These are phyloP conservation scores for Globisporangium canariense DNA, from an alignment of 352 stramenopile species.

Conservation along the genomic window DNA sequence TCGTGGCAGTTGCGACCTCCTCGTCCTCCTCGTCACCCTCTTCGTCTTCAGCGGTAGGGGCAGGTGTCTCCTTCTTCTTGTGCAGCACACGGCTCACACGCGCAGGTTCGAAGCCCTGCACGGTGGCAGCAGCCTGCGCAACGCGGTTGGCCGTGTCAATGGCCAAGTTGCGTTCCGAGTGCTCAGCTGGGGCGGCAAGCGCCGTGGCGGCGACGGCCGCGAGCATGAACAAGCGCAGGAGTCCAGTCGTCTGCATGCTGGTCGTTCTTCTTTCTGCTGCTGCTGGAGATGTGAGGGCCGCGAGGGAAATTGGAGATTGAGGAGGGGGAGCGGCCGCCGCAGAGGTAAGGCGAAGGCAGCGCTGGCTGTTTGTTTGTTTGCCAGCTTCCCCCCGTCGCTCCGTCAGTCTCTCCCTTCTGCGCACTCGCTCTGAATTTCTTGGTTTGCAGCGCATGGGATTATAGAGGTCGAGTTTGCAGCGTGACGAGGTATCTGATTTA, in stretches of 20 bases:
- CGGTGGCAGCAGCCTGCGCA: conserved; percentile 10
- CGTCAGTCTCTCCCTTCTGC: conserved; percentile 4
- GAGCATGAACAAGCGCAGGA: conserved; percentile 51
- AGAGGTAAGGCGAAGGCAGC: too few relatives aligned
- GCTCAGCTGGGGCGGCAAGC: conserved; percentile 23
- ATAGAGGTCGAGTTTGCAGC: background rate
- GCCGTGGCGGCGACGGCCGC: conserved; percentile 44
- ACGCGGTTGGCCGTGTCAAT: conserved; percentile 12
- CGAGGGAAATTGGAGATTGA: conserved; percentile 57
- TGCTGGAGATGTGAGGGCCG: conserved; percentile 14
- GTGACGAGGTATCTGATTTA: background rate
- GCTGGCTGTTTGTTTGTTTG: background rate
- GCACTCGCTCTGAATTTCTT: conserved; percentile 15
- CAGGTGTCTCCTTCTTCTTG: conserved; percentile 18
- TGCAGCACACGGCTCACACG: conserved; percentile 34
- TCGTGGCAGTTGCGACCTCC: conserved; percentile 7
- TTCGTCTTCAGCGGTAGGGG: conserved; percentile 16
- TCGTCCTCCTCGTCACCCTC: conserved; percentile 22
- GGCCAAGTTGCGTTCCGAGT: conserved; percentile 19
- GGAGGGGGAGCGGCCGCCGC: conserved; percentile 10
- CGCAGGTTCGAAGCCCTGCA: conserved; percentile 21
- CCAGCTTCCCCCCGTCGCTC: conserved; percentile 8
- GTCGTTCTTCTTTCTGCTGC: conserved; percentile 2
- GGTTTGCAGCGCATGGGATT: background rate
- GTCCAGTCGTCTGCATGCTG: conserved; percentile 55